A percentile compares a stretch with the other conserved stretches of the same genome.
phyloP scores from a whole-genome alignment of 2,329 filamentous ascomycete genomes.

The Botrytis galanthina region DNA sequence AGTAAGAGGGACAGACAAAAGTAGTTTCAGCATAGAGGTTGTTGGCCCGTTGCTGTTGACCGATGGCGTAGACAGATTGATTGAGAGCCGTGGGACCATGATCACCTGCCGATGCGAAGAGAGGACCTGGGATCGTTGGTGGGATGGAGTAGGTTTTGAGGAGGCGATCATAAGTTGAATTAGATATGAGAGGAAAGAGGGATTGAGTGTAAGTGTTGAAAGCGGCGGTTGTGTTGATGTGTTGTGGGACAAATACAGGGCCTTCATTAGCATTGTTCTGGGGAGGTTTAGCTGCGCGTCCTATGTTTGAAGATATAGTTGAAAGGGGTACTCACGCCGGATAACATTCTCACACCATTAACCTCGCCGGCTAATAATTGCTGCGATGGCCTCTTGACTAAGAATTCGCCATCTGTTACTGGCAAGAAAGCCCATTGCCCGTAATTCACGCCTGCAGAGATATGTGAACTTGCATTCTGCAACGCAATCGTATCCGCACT shows the following conservation, averaged over 20 bases:
- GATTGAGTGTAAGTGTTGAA: constrained; percentile 43
- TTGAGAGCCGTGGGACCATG: constrained; percentile 44
- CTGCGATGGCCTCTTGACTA: constrained; percentile 36
- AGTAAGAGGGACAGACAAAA: constrained; percentile 54
- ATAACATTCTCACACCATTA: constrained; percentile 35
- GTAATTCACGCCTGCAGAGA: constrained; percentile 26
- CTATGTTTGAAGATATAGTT: neutral
- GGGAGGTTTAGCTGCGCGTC: neutral
- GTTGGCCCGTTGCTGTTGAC: constrained; percentile 50
- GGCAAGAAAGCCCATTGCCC: constrained; percentile 41
- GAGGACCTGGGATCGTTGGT: constrained; percentile 26
- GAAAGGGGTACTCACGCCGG: constrained; percentile 11
- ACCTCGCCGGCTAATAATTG: constrained; percentile 37
- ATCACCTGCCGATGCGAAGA: constrained; percentile 40
- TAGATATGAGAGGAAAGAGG: constrained; percentile 44
- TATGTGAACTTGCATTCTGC: constrained; percentile 32
- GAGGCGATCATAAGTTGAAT: constrained; percentile 40
- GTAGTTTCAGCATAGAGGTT: constrained; percentile 44
- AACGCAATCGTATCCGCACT: constrained; percentile 35
- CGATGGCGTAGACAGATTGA: constrained; percentile 44
- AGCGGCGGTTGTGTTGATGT: constrained; percentile 43
- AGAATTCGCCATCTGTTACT: constrained; percentile 39
- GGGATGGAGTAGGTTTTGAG: constrained; percentile 30
- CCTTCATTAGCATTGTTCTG: constrained; percentile 53
- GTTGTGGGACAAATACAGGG: constrained; percentile 44